Percentiles rank a stretch among this genome's conserved stretches.
Conservation (phyloP, 176 grass and related monocot genomes). For the Dendrocalamus sinicus region DNA sequence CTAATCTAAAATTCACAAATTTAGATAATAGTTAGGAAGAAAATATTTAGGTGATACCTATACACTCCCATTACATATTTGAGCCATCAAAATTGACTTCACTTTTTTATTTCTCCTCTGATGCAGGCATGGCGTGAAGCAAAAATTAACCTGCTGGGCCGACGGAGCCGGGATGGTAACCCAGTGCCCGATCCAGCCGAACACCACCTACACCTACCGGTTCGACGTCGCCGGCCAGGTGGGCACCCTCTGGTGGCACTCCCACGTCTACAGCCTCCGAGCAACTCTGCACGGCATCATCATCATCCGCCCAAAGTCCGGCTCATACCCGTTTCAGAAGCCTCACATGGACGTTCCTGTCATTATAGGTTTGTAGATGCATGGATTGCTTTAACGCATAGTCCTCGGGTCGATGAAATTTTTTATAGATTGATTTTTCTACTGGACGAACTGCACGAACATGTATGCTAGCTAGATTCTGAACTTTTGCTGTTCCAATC, state of each 20-base stretch:
- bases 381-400: no score
- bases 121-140: conserved; percentile 39
- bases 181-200: conserved; percentile 25
- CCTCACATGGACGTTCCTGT: conserved; percentile 5
- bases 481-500: background rate
- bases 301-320: background rate
- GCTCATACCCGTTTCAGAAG: background rate
- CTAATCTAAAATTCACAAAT: no score
- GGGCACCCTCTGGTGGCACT: conserved; percentile 38
- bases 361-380: background rate
- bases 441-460: no score
- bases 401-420: background rate
- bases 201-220: conserved; percentile 8
- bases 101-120: no score
- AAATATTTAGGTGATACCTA: no score
- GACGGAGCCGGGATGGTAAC: background rate
- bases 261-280: background rate
- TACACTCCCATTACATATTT: background rate
- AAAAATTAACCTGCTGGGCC: background rate
- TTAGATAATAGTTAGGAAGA: no score
- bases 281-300: conserved; percentile 8
- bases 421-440: no score
- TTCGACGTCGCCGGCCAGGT: conserved; percentile 1
- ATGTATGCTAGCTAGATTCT: background rate
- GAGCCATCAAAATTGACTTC: no score